These are phyloP conservation scores for Pestalotiopsis sp. DNA, from an alignment of 2,329 filamentous ascomycete species.

Conservation along the genomic window DNA sequence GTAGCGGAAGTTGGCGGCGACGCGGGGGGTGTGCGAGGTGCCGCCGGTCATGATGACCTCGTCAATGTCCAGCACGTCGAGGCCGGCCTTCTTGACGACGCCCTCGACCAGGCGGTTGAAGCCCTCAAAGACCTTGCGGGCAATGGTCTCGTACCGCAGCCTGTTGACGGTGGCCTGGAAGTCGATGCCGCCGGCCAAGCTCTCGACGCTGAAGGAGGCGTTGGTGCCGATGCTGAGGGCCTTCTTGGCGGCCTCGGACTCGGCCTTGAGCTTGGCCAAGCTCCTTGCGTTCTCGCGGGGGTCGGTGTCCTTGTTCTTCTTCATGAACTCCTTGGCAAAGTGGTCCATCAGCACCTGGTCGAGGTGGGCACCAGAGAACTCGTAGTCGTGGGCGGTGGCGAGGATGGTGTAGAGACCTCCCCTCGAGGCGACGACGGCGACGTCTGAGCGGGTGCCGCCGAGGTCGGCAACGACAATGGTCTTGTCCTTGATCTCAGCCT, in stretches of 20 bases:
- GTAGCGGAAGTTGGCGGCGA: conserved; percentile 76
- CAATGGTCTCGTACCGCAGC: conserved; percentile 87
- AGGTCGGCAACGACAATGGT: conserved; percentile 89
- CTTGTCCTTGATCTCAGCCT: conserved; percentile 79
- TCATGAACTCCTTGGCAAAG: conserved; percentile 98
- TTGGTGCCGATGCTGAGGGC: conserved; percentile 85
- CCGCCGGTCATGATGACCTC: conserved; percentile 94
- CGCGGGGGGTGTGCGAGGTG: conserved; percentile 89
- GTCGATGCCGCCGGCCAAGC: conserved; percentile 84
- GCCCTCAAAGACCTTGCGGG: conserved; percentile 82
- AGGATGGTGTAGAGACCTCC: conserved; percentile 96
- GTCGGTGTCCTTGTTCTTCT: conserved; percentile 86
- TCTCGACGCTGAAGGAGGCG: conserved; percentile 91
- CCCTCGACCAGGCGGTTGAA: conserved; percentile 85
- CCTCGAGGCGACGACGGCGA: conserved; percentile 86
- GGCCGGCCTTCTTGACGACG: conserved; percentile 86
- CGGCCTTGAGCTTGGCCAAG: conserved; percentile 88
- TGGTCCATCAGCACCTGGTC: conserved; percentile 93
- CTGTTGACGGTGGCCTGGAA: conserved; percentile 92
- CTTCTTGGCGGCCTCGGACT: conserved; percentile 91
- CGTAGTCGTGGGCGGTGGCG: conserved; percentile 93
- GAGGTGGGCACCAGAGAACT: conserved; percentile 82
- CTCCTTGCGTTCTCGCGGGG: conserved; percentile 80
- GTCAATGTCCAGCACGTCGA: conserved; percentile 91
- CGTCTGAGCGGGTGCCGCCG: conserved; percentile 89